Conservation (phyloP, 108 stramenopile species). For the Nannochloropsis gaditana region DNA sequence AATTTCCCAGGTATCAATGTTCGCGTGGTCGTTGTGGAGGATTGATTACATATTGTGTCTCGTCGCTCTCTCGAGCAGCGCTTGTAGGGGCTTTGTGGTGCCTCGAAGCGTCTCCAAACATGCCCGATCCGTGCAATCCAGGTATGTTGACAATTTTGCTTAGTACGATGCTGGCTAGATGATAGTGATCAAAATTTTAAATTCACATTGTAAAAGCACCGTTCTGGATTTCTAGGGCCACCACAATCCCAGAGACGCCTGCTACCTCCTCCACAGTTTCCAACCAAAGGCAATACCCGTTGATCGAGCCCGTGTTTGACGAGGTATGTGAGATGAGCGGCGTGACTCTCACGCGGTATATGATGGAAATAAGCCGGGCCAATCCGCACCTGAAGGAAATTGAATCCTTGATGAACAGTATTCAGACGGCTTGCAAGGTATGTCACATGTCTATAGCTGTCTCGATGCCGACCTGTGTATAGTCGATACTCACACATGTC, state of each 20-base stretch:
- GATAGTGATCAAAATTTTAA: no score
- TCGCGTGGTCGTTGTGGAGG: no score
- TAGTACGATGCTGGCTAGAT: no score
- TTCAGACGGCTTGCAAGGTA: conserved; percentile 73
- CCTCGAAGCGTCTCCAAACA: no score
- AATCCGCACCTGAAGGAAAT: conserved; percentile 59
- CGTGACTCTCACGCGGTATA: conserved; percentile 55
- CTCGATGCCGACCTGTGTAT: not conserved
- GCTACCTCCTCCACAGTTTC: not conserved
- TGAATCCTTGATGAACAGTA: conserved; percentile 64
- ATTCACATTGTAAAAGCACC: no score
- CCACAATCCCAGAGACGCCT: conserved; percentile 9
- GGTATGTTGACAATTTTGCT: no score
- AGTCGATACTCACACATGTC: not conserved
- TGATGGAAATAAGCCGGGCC: conserved; percentile 48
- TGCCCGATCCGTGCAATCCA: no score
- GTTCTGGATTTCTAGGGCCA: not conserved
- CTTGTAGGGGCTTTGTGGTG: no score
- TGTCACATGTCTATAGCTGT: not conserved
- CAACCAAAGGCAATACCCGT: not conserved
- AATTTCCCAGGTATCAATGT: no score
- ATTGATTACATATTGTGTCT: no score
- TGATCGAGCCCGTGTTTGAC: conserved; percentile 16
- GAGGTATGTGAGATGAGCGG: conserved; percentile 15
- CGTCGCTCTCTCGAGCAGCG: no score